Base-by-base conservation (phyloP, 2,329 filamentous ascomycete genomes). In the Whalleya microplaca region DNA sequence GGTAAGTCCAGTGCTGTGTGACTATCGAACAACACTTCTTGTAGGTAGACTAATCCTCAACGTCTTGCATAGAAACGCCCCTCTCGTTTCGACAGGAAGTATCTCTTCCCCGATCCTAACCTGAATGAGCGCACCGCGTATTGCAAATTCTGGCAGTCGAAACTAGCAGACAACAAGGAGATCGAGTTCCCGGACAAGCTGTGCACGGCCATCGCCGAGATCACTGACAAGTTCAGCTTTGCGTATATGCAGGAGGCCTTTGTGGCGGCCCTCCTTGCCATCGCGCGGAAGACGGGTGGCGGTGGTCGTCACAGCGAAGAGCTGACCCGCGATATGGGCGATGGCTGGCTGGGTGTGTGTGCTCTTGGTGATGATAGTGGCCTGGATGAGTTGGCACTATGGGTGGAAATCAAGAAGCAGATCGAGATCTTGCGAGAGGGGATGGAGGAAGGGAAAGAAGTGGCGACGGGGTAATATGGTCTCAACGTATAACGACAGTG, bases 201-300 rank as follows among this genome's bases (percentile, higher is more conserved):
- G 3, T 84, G 81, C 66, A 66, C 68, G 0, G 80, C 81, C n/a
- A 81, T 89, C 57, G 86, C 86, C 2, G 76, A 77, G 9, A 85
- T 88, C 58, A 89, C 85, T 0, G 72, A 82, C 21, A 79, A 79
- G n/a, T 89, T 89, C 70, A 86, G 83, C 62, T 89, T 89, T 67
- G 86, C 86, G 0, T 89, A 89, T 66, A 81, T 89, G 71, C 86
- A 90, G 66, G 87, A 89, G 69, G 86, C 84, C 0, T 89, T 89
- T 66, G 84, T 89, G 0, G 84, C 85, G 0, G 80, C 83, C 2
- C 67, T 89, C 51, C 73, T 89, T 21, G 79, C 82, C 2, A 82
- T 89, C 55, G 86, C 84, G 0, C 73, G 73, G 2, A 61, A 53
- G 52, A 23, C 43, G 45, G 53, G 44, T 21, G 58, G 61, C 1